phyloP scores from a whole-genome alignment of 805 yeast genomes.

The Yamadazyma paraphyllophila region DNA sequence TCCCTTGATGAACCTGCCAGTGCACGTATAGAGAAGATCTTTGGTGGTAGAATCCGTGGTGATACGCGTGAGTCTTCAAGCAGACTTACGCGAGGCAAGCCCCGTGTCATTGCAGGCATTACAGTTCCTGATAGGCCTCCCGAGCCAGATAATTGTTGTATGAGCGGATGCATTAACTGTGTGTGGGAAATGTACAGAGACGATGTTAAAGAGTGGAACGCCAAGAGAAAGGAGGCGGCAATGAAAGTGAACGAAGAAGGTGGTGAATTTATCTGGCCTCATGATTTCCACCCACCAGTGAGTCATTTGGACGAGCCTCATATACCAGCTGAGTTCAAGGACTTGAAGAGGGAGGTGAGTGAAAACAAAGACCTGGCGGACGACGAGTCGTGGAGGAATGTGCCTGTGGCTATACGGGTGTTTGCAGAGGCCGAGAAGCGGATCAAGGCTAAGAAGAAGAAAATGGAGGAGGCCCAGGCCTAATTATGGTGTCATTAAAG shows the following conservation, averaged over 20 bases:
- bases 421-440: slow-evolving; percentile 81
- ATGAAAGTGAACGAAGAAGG: slow-evolving; percentile 22
- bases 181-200: slow-evolving; percentile 94
- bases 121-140: slow-evolving; percentile 77
- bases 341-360: not conserved
- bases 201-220: slow-evolving; percentile 81
- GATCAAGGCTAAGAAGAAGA: slow-evolving; percentile 50
- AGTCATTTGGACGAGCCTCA: slow-evolving; percentile 28
- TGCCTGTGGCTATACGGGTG: slow-evolving; percentile 74
- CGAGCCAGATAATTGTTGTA: slow-evolving; percentile 95
- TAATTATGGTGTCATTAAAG: not conserved
- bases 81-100: slow-evolving; percentile 34
- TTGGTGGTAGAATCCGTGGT: slow-evolving; percentile 58
- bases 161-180: slow-evolving; percentile 95
- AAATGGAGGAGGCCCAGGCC: slow-evolving; percentile 59
- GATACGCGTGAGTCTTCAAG: slow-evolving; percentile 43
- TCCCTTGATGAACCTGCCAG: slow-evolving; percentile 35
- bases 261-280: slow-evolving; percentile 46
- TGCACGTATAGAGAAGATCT: slow-evolving; percentile 48
- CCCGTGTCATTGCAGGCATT: slow-evolving; percentile 53
- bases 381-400: slow-evolving; percentile 39
- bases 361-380: slow-evolving; percentile 10
- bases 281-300: slow-evolving; percentile 41
- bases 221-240: slow-evolving; percentile 57
- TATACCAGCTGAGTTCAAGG: slow-evolving; percentile 33